Base-by-base conservation (phyloP, 441 rosid species). In the Flueggea neowawraea region DNA sequence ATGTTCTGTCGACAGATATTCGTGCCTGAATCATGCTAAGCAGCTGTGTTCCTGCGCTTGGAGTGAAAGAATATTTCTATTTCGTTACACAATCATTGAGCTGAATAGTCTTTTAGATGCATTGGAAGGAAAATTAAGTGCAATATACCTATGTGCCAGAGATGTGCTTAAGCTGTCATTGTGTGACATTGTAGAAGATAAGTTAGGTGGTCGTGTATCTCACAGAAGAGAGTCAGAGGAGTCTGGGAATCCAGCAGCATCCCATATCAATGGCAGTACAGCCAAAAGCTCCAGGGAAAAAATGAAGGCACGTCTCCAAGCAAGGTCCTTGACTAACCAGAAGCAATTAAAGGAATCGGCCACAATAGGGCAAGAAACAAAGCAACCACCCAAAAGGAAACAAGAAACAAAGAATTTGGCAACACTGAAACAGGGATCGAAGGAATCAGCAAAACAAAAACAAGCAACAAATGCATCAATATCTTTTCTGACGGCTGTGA, bases 11-110 rank as follows among this genome's bases (percentile, higher is more conserved):
- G 78, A 74, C 52, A 79, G 69, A 55, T 90, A 78, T 70, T 69
- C 83, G 8, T 93, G 97, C 54, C 73, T 84, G 63, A 73, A 57
- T 59, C 96, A 93, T 69, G 80, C 73, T 60, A 78, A 79, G 81
- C 83, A 70, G 48, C 88, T 86, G 44, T 93, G 98, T 67, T 70
- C 77, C 14, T 93, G 98, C 77, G 68, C 78, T 58, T 73, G 81
- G 84, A 78, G 70, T 32, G 74, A 63, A 43, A 85, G 67, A 80
- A 79, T 75, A 55, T 81, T 80, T 55, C 69, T 88, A 5, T 82
- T 78, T 69, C 80, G 86, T 12, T 75, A 81, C 12, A 75, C 67
- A 15, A 74, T 76, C 6, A 73, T 70, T 3, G 89, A 93, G 72
- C 61, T 93, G 64, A 69, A 82, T 61, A 31, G 63, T 47, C 94